These are phyloP conservation scores for Solanum ahanhuiri DNA, from an alignment of 257 asterid genomes.

Conservation along the genomic window DNA sequence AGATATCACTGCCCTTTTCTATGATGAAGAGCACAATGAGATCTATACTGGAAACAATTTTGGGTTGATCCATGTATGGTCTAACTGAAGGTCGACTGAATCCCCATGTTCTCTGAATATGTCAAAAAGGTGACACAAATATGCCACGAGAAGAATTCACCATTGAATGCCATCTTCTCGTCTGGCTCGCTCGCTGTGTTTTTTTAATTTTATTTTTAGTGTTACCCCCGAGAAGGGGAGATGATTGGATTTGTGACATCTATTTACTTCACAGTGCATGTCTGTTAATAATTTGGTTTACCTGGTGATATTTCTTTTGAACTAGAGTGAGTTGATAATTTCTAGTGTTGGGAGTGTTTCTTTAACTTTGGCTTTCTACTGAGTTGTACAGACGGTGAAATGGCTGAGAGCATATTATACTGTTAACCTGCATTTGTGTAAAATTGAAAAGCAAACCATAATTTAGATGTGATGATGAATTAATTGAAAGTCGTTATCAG, in stretches of 20 bases:
- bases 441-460: neutral
- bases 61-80: constrained; percentile 94
- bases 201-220: neutral
- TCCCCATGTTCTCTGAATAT: neutral
- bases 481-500: neutral
- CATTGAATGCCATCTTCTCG: neutral
- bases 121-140: neutral
- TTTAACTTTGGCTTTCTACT: constrained; percentile 1
- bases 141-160: neutral
- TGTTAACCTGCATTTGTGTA: neutral
- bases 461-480: neutral
- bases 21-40: constrained; percentile 97
- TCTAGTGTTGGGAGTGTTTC: neutral
- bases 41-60: constrained; percentile 82
- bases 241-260: neutral
- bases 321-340: neutral
- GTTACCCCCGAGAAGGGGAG: neutral
- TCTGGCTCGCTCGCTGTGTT: neutral
- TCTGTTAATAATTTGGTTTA: constrained; percentile 1
- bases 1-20: constrained; percentile 92
- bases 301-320: neutral
- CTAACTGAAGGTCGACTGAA: constrained; percentile 39
- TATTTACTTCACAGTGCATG: neutral
- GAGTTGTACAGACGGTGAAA: neutral
- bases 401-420: neutral